Percentiles rank a stretch among this genome's conserved stretches.
Evolutionary conservation across 345 rosid genomes (phyloP).

Genomic region (Euphorbia tirucalli): DNA sequence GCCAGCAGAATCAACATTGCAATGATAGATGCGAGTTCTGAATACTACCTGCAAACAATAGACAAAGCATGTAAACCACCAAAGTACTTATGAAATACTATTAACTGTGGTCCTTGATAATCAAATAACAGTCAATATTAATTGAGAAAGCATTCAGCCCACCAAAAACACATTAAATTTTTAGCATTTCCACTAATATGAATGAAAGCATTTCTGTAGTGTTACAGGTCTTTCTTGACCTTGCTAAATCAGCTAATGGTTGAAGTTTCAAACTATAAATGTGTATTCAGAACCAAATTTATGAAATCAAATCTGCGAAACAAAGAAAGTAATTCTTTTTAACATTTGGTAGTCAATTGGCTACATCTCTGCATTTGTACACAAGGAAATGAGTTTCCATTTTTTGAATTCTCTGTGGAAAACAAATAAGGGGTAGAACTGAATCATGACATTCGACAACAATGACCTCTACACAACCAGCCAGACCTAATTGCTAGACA

Average conservation of each 20-base stretch:
- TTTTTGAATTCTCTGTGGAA: neutral
- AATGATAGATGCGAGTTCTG: constrained; percentile 87
- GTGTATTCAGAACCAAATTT: neutral
- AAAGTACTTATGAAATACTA: no score
- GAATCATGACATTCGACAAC: neutral
- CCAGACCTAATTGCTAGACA: neutral
- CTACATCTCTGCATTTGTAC: neutral
- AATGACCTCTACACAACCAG: neutral
- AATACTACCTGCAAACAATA: constrained; percentile 56
- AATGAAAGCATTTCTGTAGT: neutral
- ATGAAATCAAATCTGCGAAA: neutral
- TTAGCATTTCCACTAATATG: neutral
- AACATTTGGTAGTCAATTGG: neutral
- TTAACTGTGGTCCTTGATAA: no score
- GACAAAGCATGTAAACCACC: neutral
- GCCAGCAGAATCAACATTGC: constrained; percentile 78
- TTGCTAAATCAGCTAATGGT: no score
- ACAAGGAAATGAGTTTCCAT: no score
- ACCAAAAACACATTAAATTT: neutral
- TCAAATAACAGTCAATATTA: no score
- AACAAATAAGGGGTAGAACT: neutral
- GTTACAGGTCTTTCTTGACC: neutral
- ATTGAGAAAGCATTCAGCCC: neutral
- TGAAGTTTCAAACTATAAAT: neutral
- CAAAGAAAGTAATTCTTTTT: neutral